Percentiles rank a stretch among this genome's conserved stretches.
phyloP scores from a whole-genome alignment of 768 basidiomycete genomes.

The Boletellus ananiceps region DNA sequence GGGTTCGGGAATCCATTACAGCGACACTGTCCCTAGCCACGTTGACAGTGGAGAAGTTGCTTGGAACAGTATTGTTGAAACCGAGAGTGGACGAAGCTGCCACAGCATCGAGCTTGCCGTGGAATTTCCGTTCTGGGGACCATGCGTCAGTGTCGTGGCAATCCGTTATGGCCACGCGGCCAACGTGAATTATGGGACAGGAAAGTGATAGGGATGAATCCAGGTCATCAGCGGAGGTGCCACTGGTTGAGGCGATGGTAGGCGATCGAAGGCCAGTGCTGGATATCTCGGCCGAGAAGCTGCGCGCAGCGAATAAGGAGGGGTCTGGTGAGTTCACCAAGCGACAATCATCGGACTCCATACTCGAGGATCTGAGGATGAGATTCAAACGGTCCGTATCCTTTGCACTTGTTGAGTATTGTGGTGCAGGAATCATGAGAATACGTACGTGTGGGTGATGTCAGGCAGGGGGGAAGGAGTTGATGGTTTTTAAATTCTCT shows the following conservation, averaged over 20 bases:
- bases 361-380: neutral
- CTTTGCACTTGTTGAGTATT: conserved; percentile 1
- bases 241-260: neutral
- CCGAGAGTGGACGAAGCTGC: conserved; percentile 9
- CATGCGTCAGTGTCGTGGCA: conserved; percentile 29
- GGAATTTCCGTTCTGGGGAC: conserved; percentile 3
- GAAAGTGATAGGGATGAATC: conserved; percentile 8
- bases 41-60: neutral
- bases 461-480: neutral
- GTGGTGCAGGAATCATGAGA: conserved; percentile 6
- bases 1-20: conserved; percentile 5
- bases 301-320: conserved; percentile 3
- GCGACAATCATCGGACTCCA: conserved; percentile 6
- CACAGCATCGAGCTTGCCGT: conserved; percentile 10
- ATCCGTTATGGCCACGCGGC: conserved; percentile 17
- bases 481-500: conserved; percentile 18
- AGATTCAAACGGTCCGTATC: neutral
- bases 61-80: conserved; percentile 1
- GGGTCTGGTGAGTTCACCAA: conserved; percentile 11
- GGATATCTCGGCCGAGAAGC: conserved; percentile 5
- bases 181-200: conserved; percentile 6
- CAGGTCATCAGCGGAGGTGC: conserved; percentile 1
- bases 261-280: conserved; percentile 1
- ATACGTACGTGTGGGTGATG: neutral
- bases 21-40: neutral